Base-by-base conservation (phyloP, 352 stramenopile species). In the Globisporangium ultimum region DNA sequence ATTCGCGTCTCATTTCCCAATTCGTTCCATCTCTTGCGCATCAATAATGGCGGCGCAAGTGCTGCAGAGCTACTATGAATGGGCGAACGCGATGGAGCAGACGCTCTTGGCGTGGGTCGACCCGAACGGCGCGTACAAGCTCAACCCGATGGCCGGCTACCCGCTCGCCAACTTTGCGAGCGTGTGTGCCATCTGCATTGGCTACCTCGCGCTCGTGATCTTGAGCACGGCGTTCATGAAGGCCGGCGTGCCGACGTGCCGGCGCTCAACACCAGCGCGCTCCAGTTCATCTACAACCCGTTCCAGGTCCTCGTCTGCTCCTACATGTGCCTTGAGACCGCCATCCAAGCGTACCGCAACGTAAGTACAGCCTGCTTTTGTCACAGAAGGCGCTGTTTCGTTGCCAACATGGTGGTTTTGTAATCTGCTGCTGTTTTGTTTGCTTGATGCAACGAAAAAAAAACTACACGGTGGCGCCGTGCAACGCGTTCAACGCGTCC, bases 201-300 rank as follows among this genome's bases (percentile, higher is more conserved):
- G 54, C 41, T 93, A 93, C 69, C 36, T 89, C 45, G 32, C 74
- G 36, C 88, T 91, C 54, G 78, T 93, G 34, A 59, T 91, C 41
- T 55, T 91, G 34, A 81, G 84, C 53, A 82, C 78, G 61, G 58
- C 59, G 2, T 21, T 84, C 34, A 88, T 87, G 78, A 81, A 79
- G 57, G 40, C 69, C n/a, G 74, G 72, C n/a, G n/a, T n/a, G n/a
- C n/a, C n/a, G n/a, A n/a, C 49, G 48, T 80, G 20, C 74, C 76
- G 1, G 71, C 67, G n/a, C 58, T 85, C 64, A 87, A 85, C 60
- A 78, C 70, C 17, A 81, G 70, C 34, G 54, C 68, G 8, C 70
- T 97, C 60, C 94, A 96, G 69, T 97, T 98, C 66, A n/a, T 96
- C 5, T 98, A 98, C 88, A 98, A 98, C 72, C 86, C 96, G 45